phyloP scores from a whole-genome alignment of 2,329 filamentous ascomycete genomes.

The Ceratocystis eucalypticola region DNA sequence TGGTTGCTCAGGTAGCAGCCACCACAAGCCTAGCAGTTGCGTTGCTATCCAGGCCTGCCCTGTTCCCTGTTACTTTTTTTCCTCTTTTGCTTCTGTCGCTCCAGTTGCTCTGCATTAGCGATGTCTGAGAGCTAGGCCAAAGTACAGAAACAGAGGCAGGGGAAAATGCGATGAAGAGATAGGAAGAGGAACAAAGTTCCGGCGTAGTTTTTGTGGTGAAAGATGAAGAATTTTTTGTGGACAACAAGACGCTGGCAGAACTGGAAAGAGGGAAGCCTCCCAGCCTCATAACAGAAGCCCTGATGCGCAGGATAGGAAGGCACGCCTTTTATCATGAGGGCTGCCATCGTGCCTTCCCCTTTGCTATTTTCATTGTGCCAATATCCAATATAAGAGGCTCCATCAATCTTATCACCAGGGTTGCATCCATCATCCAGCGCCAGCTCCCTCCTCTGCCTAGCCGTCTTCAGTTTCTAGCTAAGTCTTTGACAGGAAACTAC shows the following conservation, averaged over 20 bases:
- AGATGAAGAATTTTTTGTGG: not conserved
- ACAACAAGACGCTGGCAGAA: not conserved
- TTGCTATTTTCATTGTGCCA: not conserved
- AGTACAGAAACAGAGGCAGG: not conserved
- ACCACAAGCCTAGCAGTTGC: not conserved
- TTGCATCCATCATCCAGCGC: not conserved
- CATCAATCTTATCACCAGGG: slow-evolving; percentile 2
- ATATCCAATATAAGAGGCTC: not conserved
- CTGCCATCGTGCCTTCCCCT: not conserved
- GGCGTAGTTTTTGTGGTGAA: not conserved
- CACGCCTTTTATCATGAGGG: not conserved
- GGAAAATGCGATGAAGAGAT: slow-evolving; percentile 8
- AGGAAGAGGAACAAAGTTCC: not conserved
- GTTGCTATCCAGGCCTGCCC: not conserved
- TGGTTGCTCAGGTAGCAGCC: slow-evolving; percentile 9
- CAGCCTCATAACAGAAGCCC: not conserved
- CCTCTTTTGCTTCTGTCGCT: no score
- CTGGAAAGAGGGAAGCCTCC: not conserved
- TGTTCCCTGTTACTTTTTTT: not conserved
- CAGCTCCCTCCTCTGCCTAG: not conserved
- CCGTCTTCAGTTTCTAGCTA: not conserved
- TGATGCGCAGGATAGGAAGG: not conserved
- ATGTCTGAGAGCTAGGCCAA: not conserved
- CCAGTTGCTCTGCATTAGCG: no score
- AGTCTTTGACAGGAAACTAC: slow-evolving; percentile 3